Base-by-base conservation (phyloP, 1,284 basidiomycete genomes). In the Cerrena zonata region DNA sequence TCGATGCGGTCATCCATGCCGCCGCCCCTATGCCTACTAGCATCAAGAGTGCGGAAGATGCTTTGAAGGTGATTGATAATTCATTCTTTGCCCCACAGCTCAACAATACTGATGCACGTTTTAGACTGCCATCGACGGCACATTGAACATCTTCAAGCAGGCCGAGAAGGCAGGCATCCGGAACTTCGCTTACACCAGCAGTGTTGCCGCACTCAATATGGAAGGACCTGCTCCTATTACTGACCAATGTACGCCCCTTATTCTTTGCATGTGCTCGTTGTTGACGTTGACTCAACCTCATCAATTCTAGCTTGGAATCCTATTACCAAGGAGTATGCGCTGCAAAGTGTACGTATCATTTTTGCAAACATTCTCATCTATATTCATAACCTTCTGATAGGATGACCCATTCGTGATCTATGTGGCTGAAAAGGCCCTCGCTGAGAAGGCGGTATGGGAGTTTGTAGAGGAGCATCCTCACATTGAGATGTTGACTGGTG, bases 101-200 rank as follows among this genome's bases (percentile, higher is more conserved):
- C n/a, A n/a, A n/a, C n/a, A n/a, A n/a, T n/a, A 24, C 15, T 42
- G 39, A 49, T 42, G 25, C 39, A 3, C 39, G 49, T 37, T 25
- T 25, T 46, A 67, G 64, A 53, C 53, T 13, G 58, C 64, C 2
- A 50, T 66, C 15, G 56, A 62, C 11, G 65, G 65, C 10, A 63
- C 59, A 2, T 42, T 62, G 19, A 65, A 66, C 45, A 49, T 68
- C 21, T 48, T 68, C 1, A 58, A 57, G n/a, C 62, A 66, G 42
- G 60, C 60, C 11, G 54, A 65, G 37, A 51, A 57, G 22, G 60
- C 58, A 1, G 66, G 67, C 1, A 58, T 68, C 30, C 53, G 55
- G 45, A 64, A 61, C n/a, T 59, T 66, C 45, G 58, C 59, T 11
- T 42, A 59, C 19, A 57, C 56, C 10, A 65, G 65, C 53, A 64